Evolutionary conservation across 208 protist species (phyloP), one percentile per base, ranked within the genome.

Genomic region (Leptomonas seymouri): DNA sequence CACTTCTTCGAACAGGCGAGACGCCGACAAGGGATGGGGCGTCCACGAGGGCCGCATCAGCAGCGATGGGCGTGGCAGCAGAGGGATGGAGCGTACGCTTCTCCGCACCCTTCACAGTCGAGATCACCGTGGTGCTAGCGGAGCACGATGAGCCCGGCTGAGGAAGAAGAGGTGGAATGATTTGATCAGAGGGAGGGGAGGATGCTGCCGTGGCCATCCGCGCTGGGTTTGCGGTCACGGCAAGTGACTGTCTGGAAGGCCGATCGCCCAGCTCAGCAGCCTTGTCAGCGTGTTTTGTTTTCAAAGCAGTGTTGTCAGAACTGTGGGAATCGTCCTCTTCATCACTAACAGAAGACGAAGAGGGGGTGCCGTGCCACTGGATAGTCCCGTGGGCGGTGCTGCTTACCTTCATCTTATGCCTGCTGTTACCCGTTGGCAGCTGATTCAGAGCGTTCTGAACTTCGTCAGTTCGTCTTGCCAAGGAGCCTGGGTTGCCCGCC

Each of bases 1-100:
- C 54, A 18, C 8, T 54, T 23, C 55, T 48, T 12, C 71, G 31
- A 34, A 71, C 49, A 8, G 64, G 58, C 25, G 62, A 49, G 21
- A 65, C 34, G 1, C 7, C 58, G 27, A 15, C 50, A 12, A 71
- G 36, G 6, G 48, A 71, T 6, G 61, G 54, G 20, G 44, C 27
- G 21, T 63, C 62, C 1, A 0, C 34, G 57, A 23, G 45, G 8
- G 0, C 16, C 8, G 69, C 36, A 34, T 23, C 21, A 14, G 51
- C n/a, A 6, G 39, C 11, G 41, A 27, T 50, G 12, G 48, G 9
- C 20, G 50, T 16, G 5, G 34, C 49, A 57, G 23, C 21, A 44
- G 39, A 14, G 39, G 7, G 39, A 14, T 44, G 39, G 14, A 44
- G 39, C 39, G 39, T 44, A 14, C 39, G 39, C 39, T 44, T 7